These are phyloP conservation scores for Pythium monospermum DNA, from an alignment of 352 stramenopile species.

Conservation along the genomic window DNA sequence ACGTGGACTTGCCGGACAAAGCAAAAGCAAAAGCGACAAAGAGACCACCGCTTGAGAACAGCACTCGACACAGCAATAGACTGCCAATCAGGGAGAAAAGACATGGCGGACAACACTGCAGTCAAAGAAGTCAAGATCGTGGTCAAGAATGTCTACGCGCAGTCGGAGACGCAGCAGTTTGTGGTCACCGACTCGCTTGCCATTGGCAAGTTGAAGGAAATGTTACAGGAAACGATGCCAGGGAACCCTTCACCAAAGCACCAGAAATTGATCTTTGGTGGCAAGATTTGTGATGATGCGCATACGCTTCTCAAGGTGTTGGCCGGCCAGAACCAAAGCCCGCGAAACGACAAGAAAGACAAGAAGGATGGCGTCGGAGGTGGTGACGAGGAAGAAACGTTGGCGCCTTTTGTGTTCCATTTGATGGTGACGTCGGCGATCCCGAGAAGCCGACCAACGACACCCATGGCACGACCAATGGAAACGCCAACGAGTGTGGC, in stretches of 20 bases:
- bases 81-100: no score
- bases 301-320: slow-evolving; percentile 44
- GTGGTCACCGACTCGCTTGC: slow-evolving; percentile 25
- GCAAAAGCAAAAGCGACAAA: no score
- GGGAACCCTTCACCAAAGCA: slow-evolving; percentile 33
- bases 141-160: slow-evolving; percentile 81
- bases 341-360: slow-evolving; percentile 7
- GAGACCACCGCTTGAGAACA: background rate
- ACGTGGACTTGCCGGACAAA: background rate
- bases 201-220: slow-evolving; percentile 60
- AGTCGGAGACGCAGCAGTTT: slow-evolving; percentile 45
- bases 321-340: slow-evolving; percentile 16
- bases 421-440: slow-evolving; percentile 47
- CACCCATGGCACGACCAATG: slow-evolving; percentile 8
- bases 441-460: slow-evolving; percentile 17
- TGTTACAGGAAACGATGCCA: slow-evolving; percentile 44
- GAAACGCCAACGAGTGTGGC: slow-evolving; percentile 3
- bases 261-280: slow-evolving; percentile 85
- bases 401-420: slow-evolving; percentile 62
- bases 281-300: slow-evolving; percentile 76
- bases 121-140: slow-evolving; percentile 48
- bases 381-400: no score
- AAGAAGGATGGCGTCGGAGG: no score
- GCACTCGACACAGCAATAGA: background rate
- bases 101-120: slow-evolving; percentile 1